Conservation (phyloP, 140 eudicot species). For the Stevia rebaudiana region DNA sequence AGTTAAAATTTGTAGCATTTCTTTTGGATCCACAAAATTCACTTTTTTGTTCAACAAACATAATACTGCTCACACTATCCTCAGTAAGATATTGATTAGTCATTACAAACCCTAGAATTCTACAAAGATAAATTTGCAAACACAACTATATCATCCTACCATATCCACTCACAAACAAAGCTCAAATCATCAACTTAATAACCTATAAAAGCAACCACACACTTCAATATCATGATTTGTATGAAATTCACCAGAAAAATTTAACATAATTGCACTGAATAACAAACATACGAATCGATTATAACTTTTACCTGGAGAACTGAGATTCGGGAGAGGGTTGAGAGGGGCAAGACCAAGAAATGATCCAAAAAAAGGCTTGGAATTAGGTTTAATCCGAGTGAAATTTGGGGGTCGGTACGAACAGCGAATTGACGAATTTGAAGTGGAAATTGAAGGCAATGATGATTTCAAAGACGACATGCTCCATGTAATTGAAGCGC, state of each 20-base stretch:
- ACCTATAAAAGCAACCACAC: background rate
- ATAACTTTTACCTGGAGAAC: slow-evolving; percentile 34
- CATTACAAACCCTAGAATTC: slow-evolving; percentile 9
- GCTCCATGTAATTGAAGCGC: slow-evolving; percentile 55
- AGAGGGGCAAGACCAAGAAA: slow-evolving; percentile 55
- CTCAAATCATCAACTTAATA: background rate
- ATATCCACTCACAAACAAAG: background rate
- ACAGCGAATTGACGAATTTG: slow-evolving; percentile 23
- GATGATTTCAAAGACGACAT: slow-evolving; percentile 69
- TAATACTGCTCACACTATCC: background rate
- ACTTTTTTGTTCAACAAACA: background rate
- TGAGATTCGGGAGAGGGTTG: slow-evolving; percentile 45
- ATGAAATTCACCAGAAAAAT: background rate
- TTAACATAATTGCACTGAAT: background rate
- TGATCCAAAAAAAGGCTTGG: slow-evolving; percentile 38
- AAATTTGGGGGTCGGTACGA: slow-evolving; percentile 29
- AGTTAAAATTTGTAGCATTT: background rate
- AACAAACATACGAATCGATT: background rate
- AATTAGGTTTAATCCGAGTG: slow-evolving; percentile 27
- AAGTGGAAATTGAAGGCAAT: slow-evolving; percentile 40
- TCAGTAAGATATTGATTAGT: background rate
- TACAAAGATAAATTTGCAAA: background rate
- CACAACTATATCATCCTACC: background rate
- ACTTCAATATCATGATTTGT: background rate
- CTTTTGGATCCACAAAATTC: background rate